phyloP scores from a whole-genome alignment of 768 basidiomycete species.

The Gloeophyllum trabeum region DNA sequence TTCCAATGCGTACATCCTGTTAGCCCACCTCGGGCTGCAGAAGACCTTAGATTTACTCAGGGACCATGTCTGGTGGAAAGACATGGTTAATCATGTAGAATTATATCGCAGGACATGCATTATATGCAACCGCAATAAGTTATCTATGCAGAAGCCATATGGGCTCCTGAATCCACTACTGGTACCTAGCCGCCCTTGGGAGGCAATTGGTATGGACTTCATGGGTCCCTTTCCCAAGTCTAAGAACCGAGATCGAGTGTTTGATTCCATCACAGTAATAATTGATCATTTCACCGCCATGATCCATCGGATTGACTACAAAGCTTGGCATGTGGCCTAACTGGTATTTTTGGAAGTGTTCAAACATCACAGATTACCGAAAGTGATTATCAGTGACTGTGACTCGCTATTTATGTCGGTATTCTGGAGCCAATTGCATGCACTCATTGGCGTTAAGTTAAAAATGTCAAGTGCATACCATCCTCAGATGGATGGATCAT shows the following conservation, averaged over 20 bases:
- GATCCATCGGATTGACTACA: constrained; percentile 21
- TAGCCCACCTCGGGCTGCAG: constrained; percentile 24
- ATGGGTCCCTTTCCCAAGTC: constrained; percentile 14
- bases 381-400: constrained; percentile 26
- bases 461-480: constrained; percentile 29
- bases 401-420: constrained; percentile 29
- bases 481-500: constrained; percentile 29
- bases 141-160: constrained; percentile 10
- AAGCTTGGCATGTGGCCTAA: constrained; percentile 21
- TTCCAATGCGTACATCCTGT: constrained; percentile 22
- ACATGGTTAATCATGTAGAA: constrained; percentile 16
- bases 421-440: constrained; percentile 28
- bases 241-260: constrained; percentile 11
- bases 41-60: constrained; percentile 23
- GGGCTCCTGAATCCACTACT: constrained; percentile 14
- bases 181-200: constrained; percentile 15
- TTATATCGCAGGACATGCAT: constrained; percentile 16
- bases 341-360: constrained; percentile 23
- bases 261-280: constrained; percentile 15
- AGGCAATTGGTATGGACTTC: constrained; percentile 18
- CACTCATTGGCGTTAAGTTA: constrained; percentile 17
- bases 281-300: constrained; percentile 13
- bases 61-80: constrained; percentile 28
- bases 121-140: constrained; percentile 11
- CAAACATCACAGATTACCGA: constrained; percentile 26